These are phyloP conservation scores for Mucor indicus DNA, from an alignment of 371 early-diverging fungal species.

Conservation along the genomic window DNA sequence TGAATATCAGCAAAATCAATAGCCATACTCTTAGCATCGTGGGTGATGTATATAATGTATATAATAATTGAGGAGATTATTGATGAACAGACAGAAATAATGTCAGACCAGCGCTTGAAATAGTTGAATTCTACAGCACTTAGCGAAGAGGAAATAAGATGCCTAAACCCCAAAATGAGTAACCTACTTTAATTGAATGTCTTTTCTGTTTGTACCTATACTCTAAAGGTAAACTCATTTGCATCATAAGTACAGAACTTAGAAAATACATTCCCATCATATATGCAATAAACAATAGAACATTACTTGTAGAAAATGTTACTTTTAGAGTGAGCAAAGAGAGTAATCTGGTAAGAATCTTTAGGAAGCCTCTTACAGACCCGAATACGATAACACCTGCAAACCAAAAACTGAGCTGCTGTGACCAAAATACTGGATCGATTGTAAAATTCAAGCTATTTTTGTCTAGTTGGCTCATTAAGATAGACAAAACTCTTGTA, in stretches of 20 bases:
- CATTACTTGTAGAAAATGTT: conserved; percentile 59
- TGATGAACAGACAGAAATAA: conserved; percentile 84
- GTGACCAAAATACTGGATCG: conserved; percentile 82
- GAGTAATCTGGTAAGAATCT: conserved; percentile 74
- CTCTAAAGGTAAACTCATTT: conserved; percentile 80
- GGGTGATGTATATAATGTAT: conserved; percentile 69
- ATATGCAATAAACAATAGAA: conserved; percentile 79
- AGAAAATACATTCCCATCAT: conserved; percentile 94
- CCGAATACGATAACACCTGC: conserved; percentile 85
- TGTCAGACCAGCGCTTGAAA: conserved; percentile 92
- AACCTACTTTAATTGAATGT: too few species aligned
- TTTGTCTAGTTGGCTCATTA: conserved; percentile 53
- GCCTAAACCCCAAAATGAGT: conserved; percentile 28
- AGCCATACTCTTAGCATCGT: conserved; percentile 37
- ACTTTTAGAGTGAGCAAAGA: conserved; percentile 61
- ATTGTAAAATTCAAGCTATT: conserved; percentile 53
- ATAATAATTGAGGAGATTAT: conserved; percentile 59
- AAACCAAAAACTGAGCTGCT: conserved; percentile 89
- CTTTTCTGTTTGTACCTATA: conserved; percentile 52
- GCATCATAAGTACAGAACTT: conserved; percentile 87
- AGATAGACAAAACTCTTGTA: conserved; percentile 70
- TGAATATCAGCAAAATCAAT: conserved; percentile 40
- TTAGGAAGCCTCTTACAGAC: conserved; percentile 83
- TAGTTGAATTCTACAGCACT: conserved; percentile 81
- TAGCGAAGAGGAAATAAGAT: conserved; percentile 76